phyloP scores from a whole-genome alignment of 345 rosid genomes.

The Lepidium didymum region DNA sequence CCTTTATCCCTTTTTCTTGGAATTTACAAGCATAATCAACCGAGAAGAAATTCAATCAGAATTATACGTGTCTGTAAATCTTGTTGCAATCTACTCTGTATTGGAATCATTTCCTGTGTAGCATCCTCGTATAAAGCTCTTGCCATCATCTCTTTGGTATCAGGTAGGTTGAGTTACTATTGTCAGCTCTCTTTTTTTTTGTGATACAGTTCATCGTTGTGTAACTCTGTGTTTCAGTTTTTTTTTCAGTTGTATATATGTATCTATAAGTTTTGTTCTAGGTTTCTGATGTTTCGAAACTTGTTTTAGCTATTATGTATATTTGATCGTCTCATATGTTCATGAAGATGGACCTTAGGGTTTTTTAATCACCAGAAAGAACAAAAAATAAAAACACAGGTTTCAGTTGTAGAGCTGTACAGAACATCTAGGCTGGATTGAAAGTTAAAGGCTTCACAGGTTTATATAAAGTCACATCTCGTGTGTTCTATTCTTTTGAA shows the following conservation, averaged over 20 bases:
- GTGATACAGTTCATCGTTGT: constrained; percentile 7
- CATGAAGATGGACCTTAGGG: not conserved
- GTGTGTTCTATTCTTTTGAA: not conserved
- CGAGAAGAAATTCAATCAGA: not conserved
- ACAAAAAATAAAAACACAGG: not conserved
- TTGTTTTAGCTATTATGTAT: not conserved
- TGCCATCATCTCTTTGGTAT: not conserved
- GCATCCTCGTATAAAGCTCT: constrained; percentile 5
- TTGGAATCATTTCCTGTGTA: not conserved
- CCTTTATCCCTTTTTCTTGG: constrained; percentile 30
- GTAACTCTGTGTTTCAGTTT: not conserved
- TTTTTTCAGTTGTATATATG: not conserved
- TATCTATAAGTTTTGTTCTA: not conserved
- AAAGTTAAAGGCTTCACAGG: not conserved
- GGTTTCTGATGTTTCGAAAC: not conserved
- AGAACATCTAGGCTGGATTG: not conserved
- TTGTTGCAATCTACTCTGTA: constrained; percentile 5
- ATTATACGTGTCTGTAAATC: not conserved
- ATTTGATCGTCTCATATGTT: constrained; percentile 3
- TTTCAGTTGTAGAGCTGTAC: not conserved
- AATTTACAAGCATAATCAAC: constrained; percentile 29
- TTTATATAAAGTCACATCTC: not conserved
- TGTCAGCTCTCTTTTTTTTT: not conserved
- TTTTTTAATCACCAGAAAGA: not conserved
- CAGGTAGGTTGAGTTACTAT: constrained; percentile 18